These are phyloP conservation scores for Noccaea bulbosa DNA, from an alignment of 345 rosid genomes.

Conservation along the genomic window DNA sequence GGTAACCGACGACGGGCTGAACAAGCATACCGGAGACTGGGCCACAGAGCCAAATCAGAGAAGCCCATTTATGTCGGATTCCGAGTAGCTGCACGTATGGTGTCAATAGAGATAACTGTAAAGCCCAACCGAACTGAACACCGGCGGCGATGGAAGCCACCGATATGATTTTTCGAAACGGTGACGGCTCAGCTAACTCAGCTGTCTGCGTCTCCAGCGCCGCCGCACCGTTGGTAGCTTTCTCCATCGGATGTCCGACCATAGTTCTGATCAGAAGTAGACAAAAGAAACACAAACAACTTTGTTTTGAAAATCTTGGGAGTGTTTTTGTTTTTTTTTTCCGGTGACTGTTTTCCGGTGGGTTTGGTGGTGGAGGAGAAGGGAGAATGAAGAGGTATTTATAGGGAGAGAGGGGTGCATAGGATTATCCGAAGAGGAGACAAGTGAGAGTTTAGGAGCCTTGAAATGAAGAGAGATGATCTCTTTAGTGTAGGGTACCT, in stretches of 20 bases:
- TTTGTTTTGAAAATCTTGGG: not conserved
- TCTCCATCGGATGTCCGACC: constrained; percentile 41
- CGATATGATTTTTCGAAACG: constrained; percentile 55
- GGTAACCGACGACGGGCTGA: constrained; percentile 85
- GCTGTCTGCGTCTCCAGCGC: constrained; percentile 35
- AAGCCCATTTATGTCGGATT: constrained; percentile 83
- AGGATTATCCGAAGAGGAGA: constrained; percentile 40
- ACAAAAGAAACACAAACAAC: not conserved
- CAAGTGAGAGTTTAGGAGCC: constrained; percentile 25
- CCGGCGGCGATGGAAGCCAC: constrained; percentile 90
- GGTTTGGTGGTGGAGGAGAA: constrained; percentile 32
- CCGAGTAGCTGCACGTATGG: constrained; percentile 90
- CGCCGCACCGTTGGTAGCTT: constrained; percentile 35
- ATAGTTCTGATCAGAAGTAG: not conserved
- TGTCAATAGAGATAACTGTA: constrained; percentile 82
- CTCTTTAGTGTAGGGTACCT: constrained; percentile 26
- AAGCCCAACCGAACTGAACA: constrained; percentile 92
- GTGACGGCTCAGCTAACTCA: constrained; percentile 41
- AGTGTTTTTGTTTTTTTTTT: not conserved
- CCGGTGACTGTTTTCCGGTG: constrained; percentile 32
- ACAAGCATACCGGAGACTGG: constrained; percentile 89
- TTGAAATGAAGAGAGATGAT: constrained; percentile 5
- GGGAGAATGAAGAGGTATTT: constrained; percentile 36
- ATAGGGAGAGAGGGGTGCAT: constrained; percentile 36
- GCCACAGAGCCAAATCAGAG: constrained; percentile 92